A percentile compares a stretch with the other conserved stretches of the same genome.
Evolutionary conservation across 2,329 filamentous ascomycete species (phyloP).

Genomic region (Leptosphaerulina australis): DNA sequence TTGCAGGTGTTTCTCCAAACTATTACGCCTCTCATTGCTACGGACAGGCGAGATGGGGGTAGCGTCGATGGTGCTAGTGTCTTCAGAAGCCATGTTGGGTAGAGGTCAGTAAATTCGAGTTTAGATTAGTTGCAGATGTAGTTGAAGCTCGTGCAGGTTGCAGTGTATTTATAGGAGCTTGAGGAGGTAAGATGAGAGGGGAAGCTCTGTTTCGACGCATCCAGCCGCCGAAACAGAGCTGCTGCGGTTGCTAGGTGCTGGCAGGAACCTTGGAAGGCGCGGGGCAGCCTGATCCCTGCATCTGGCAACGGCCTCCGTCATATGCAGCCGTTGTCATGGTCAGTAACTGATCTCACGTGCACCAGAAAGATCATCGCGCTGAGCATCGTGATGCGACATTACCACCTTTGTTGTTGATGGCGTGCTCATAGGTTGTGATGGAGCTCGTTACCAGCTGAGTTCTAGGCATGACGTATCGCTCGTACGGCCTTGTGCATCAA

Average conservation of each 20-base stretch:
- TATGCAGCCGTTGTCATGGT: constrained; percentile 22
- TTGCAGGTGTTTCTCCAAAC: constrained; percentile 56
- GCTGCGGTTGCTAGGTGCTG: constrained; percentile 19
- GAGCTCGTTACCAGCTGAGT: constrained; percentile 2
- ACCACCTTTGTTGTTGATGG: constrained; percentile 3
- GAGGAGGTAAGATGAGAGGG: constrained; percentile 15
- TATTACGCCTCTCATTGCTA: constrained; percentile 66
- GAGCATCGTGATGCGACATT: constrained; percentile 9
- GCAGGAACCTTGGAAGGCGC: constrained; percentile 24
- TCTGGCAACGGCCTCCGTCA: constrained; percentile 23
- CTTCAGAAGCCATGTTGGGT: constrained; percentile 38
- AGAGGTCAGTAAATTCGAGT: constrained; percentile 16
- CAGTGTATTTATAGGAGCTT: constrained; percentile 21
- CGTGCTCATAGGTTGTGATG: not conserved
- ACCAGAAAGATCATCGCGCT: constrained; percentile 17
- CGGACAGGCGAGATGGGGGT: constrained; percentile 51
- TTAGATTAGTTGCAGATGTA: constrained; percentile 6
- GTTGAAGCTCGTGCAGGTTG: constrained; percentile 8
- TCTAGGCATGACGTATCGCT: constrained; percentile 9
- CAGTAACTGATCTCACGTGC: constrained; percentile 26
- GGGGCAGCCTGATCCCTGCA: constrained; percentile 33
- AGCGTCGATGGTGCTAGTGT: constrained; percentile 41
- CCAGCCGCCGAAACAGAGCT: constrained; percentile 20
- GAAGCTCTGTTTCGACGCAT: constrained; percentile 21
- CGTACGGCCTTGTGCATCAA: constrained; percentile 1